phyloP scores from a whole-genome alignment of 306 rosid genomes.

The Cucurbita ficifolia region DNA sequence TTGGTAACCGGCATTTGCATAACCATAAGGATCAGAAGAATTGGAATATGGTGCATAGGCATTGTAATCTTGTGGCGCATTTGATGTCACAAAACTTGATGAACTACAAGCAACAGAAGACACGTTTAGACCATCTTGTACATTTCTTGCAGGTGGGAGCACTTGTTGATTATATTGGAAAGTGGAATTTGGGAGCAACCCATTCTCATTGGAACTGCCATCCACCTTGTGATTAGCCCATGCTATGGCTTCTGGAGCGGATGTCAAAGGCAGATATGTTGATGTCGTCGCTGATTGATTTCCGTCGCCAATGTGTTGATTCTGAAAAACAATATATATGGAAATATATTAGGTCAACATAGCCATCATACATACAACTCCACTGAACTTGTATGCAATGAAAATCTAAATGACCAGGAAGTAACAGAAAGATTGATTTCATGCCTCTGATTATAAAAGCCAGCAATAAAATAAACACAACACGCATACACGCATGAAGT shows the following conservation, averaged over 20 bases:
- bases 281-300: slow-evolving; percentile 46
- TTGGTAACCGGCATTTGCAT: slow-evolving; percentile 73
- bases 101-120: slow-evolving; percentile 67
- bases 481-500: background rate
- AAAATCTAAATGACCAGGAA: background rate
- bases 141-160: slow-evolving; percentile 52
- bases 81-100: slow-evolving; percentile 76
- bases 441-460: background rate
- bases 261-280: slow-evolving; percentile 30
- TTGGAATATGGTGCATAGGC: slow-evolving; percentile 69
- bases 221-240: slow-evolving; percentile 47
- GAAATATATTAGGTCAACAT: background rate
- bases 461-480: background rate
- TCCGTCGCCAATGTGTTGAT: slow-evolving; percentile 30
- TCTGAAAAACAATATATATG: slow-evolving; percentile 24
- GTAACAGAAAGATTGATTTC: background rate
- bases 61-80: slow-evolving; percentile 75
- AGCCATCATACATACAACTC: background rate
- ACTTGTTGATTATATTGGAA: slow-evolving; percentile 61
- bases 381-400: background rate
- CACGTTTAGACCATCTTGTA: slow-evolving; percentile 46
- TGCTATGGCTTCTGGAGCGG: slow-evolving; percentile 47
- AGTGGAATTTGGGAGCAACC: slow-evolving; percentile 42
- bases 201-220: slow-evolving; percentile 41
- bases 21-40: slow-evolving; percentile 76